Base-by-base conservation (phyloP, 1,139 yeast genomes). In the Eremothecium cymbalariae region DNA sequence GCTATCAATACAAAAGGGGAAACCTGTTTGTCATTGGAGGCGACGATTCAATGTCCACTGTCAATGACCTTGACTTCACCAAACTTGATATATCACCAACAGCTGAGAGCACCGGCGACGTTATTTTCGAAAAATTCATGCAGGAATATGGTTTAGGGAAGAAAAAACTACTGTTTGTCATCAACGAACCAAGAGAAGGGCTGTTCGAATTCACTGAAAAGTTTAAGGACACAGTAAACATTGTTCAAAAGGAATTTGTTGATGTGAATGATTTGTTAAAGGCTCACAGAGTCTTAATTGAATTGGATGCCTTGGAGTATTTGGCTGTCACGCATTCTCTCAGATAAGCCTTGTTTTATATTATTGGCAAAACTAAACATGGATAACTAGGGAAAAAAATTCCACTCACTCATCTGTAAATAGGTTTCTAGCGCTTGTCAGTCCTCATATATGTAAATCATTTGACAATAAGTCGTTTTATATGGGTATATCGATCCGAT, bases 201-300 rank as follows among this genome's bases (percentile, higher is more conserved):
- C 43, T 62, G 28, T 42, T 60, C 28, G 41, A 48, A 25, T 46
- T 56, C 21, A 59, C 64, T 4, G 74, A 55, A 59, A 65, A 56
- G 42, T 65, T 51, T 50, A 66, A 60, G 59, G 67, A 60, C 25
- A 72, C 71, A 50, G 72, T 84, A 31, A 82, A 72, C 46, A 76
- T 84, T 23, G 63, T 82, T 41, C 71, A 77, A 43, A 78, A 81
- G 57, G 94, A 85, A 48, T 82, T 79, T 16, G 74, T 85, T 25
- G 84, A 82, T 55, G 93, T 88, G 24, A 75, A 90, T 60, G 95
- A 86, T 54, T 55, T 88, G 38, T 72, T 88, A 45, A 81, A 77
- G 62, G 93, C 96, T 18, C 74, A 81, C 51, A 72, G 84, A 42
- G 65, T 88, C 41, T 74, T 75, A 49, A 73, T 86, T 44, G 96